Base-by-base conservation (phyloP, 495 filamentous ascomycete species). In the Penicillium cataractarum region DNA sequence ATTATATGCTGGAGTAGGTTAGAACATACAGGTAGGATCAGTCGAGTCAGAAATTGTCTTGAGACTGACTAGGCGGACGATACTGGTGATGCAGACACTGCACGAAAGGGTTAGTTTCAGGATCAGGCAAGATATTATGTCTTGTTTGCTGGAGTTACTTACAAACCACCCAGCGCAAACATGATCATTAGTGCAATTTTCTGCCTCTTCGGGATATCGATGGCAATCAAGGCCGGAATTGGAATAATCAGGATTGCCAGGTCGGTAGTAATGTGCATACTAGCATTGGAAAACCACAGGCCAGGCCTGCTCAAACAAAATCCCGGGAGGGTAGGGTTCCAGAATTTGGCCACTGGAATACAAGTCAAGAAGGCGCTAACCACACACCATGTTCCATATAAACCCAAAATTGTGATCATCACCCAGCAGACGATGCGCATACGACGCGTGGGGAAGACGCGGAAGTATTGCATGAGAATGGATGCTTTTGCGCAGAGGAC, bases 151-250 rank as follows among this genome's bases (percentile, higher is more conserved):
- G 27, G 27, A 27, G 8, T 17, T 7, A 74, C 80, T 77, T 69
- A 86, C 83, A 84, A 79, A 55, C 75, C 73, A 49, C 83, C 83
- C 32, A 85, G 46, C 0, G 76, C 81, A 67, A 85, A 86, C n/a
- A 84, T 72, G 0, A 76, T 65, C 39, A 77, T 77, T 26, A 85
- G 60, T 3, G 75, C 76, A 39, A 81, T 42, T 64, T 81, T 86
- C 58, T 83, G 80, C 53, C 69, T 80, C 44, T 58, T 68, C 6
- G 80, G 76, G 53, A 86, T 69, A 9, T 83, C 78, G 21, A 87
- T 70, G 4, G 69, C 61, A 55, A 70, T 70, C 37, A 86, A 63
- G 3, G 78, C 82, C 0, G 74, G 75, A 31, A 86, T 78, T 0
- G 84, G 84, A 35, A 85, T 83, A 15, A 81, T 62, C 21, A 87